Evolutionary conservation across 129 eudicot species (phyloP), one percentile per base, ranked within the genome.

Genomic region (Arctium lappa): DNA sequence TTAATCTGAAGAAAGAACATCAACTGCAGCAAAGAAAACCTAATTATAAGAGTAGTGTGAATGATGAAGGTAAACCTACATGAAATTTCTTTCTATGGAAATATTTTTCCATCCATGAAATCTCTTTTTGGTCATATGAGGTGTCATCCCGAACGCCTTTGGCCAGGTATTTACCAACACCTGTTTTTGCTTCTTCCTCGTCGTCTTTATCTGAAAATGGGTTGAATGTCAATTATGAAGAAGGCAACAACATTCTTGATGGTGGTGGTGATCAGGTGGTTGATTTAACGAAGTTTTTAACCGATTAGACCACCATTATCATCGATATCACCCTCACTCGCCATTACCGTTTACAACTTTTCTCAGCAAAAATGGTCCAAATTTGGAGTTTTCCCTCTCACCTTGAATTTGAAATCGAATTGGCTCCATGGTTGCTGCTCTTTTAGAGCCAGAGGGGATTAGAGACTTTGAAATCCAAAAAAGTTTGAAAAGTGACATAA

Each of bases 71-170:
- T 63, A 78, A 71, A 31, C 86, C 92, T 4, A 73, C 31, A 1
- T 92, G 97, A 22, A 22, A 22, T 22, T 78, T 32, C 37, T 10
- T 15, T 73, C 16, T 93, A 94, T 36, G 74, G 62, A 0, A 89
- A 88, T 68, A 36, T 22, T 10, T 91, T 93, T 30, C 87, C 87
- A 5, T 88, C 94, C 0, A 73, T 83, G 87, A 91, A 88, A 40
- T 89, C 96, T 0, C 81, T 93, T 76, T 91, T 80, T 72, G 97
- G 94, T 70, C 97, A 93, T 37, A 85, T 93, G 96, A 88, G 96
- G 77, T 87, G 88, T 73, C 98, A 93, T 30, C 97, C 97, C 0
- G 94, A 93, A 73, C 86, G 97, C 34, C 77, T 79, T 8, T 91
- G 92, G 93, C 82, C 91, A 18, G 94, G 96, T 5, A 88, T 82